phyloP scores from a whole-genome alignment of 2,329 filamentous ascomycete genomes.

The Chalara sp. region DNA sequence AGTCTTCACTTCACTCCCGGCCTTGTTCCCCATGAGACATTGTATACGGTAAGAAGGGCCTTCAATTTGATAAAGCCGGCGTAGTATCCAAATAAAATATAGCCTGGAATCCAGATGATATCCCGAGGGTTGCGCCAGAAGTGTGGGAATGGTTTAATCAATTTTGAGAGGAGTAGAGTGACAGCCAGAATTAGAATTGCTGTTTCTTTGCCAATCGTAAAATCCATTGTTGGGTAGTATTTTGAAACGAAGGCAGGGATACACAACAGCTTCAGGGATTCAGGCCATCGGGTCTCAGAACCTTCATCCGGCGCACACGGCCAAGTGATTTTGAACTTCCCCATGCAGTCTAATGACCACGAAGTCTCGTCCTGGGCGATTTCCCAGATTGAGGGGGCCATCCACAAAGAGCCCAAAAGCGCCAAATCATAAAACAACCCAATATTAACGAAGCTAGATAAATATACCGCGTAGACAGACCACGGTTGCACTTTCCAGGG shows the following conservation, averaged over 20 bases:
- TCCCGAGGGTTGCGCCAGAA: slow-evolving; percentile 45
- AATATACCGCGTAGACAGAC: slow-evolving; percentile 49
- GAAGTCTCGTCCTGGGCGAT: too few species aligned
- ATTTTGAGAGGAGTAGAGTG: slow-evolving; percentile 39
- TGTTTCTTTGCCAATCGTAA: neutral
- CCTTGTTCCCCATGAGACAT: slow-evolving; percentile 12
- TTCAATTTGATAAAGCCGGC: slow-evolving; percentile 53
- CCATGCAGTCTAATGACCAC: too few species aligned
- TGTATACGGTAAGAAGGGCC: slow-evolving; percentile 38
- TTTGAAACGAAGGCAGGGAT: too few species aligned
- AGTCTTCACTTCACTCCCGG: neutral
- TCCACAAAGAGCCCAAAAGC: too few species aligned
- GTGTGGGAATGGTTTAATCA: slow-evolving; percentile 48
- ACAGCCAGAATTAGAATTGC: slow-evolving; percentile 5
- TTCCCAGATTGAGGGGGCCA: too few species aligned
- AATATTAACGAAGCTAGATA: slow-evolving; percentile 48
- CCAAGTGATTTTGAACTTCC: too few species aligned
- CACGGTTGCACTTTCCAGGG: slow-evolving; percentile 41
- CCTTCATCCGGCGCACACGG: too few species aligned
- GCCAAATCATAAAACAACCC: slow-evolving; percentile 43
- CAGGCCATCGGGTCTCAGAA: too few species aligned
- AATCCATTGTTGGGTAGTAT: slow-evolving; percentile 31
- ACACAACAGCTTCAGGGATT: too few species aligned
- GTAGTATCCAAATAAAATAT: slow-evolving; percentile 48
- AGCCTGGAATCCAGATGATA: slow-evolving; percentile 39